Evolutionary conservation across 2,329 filamentous ascomycete genomes (phyloP).

Genomic region (Exophiala dermatitidis): DNA sequence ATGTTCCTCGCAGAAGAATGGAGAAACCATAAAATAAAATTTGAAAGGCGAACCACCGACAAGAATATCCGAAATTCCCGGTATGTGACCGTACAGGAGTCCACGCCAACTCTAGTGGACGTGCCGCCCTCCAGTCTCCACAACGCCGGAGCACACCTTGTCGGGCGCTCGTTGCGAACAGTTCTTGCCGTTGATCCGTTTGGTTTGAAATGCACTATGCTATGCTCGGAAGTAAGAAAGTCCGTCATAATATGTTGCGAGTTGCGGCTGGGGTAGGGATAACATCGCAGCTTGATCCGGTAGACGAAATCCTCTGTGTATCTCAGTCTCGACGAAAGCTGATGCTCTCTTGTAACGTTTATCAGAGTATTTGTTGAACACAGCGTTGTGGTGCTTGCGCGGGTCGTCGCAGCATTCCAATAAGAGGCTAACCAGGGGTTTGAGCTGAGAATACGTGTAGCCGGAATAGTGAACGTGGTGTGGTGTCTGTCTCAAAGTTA

Average conservation of each 20-base stretch:
- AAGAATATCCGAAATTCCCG: background rate
- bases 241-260: conserved; percentile 23
- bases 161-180: background rate
- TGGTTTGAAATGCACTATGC: conserved; percentile 1
- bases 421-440: conserved; percentile 67
- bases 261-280: conserved; percentile 10
- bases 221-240: conserved; percentile 21
- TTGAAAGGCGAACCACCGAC: conserved; percentile 5
- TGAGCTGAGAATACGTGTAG: conserved; percentile 81
- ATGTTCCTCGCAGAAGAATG: conserved; percentile 8
- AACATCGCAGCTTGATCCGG: conserved; percentile 31
- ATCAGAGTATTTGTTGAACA: conserved; percentile 88
- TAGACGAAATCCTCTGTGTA: conserved; percentile 55
- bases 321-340: conserved; percentile 66
- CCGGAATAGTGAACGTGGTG: conserved; percentile 88
- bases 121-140: background rate
- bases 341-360: conserved; percentile 81
- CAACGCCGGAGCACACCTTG: background rate
- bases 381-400: conserved; percentile 71
- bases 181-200: too few relatives aligned
- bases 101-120: background rate
- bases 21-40: conserved; percentile 11
- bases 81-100: background rate
- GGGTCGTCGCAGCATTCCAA: conserved; percentile 82
- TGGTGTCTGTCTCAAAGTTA: conserved; percentile 51